Evolutionary conservation across 2,329 filamentous ascomycete species (phyloP), one percentile per base, ranked within the genome.

Genomic region (Cladosporium sp.): DNA sequence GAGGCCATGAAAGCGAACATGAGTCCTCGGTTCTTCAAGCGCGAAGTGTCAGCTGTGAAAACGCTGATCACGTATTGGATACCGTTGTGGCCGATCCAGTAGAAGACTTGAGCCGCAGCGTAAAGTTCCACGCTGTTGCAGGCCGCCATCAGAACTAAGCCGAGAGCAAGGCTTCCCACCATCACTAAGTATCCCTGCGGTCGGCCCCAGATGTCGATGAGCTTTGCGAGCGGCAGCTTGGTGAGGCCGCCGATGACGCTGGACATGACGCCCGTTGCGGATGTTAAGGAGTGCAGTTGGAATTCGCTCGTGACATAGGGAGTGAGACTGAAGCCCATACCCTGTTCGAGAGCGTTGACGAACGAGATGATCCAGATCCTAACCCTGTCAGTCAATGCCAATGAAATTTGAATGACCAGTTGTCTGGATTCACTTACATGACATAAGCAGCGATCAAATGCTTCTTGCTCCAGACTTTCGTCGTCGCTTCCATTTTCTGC

Each of bases 41-140:
- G 79, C 0, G 87, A 86, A 1, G 85, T 88, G 64, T 90, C 88
- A 19, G 87, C 84, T 60, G 87, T 82, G 67, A 89, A 85, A 30
- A 90, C 81, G 60, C 80, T 80, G 12, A 88, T 74, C 28, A 82
- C 80, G 65, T 87, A 88, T 43, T 79, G 77, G 22, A 88, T 73
- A 5, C 84, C 85, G 7, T 82, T 81, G 34, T 63, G 63, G 5
- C 88, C 88, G 43, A 88, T 80, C 59, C 80, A 81, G 68, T 88
- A 89, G 62, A 90, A 85, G 1, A 89, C 85, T 64, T 82, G 73
- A 2, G 83, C 85, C 1, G 85, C 85, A 43, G 83, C 82, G 69
- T 86, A 89, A 0, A 80, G 83, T 61, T 82, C 72, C 12, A 88
- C 79, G 60, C 82, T 82, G 1, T 78, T 76, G 70, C 82, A 88